Percentiles rank a stretch among this genome's conserved stretches.
These are phyloP conservation scores for Neotropicomus parvogracilis DNA, from an alignment of 1,284 basidiomycete species.

Conservation along the genomic window DNA sequence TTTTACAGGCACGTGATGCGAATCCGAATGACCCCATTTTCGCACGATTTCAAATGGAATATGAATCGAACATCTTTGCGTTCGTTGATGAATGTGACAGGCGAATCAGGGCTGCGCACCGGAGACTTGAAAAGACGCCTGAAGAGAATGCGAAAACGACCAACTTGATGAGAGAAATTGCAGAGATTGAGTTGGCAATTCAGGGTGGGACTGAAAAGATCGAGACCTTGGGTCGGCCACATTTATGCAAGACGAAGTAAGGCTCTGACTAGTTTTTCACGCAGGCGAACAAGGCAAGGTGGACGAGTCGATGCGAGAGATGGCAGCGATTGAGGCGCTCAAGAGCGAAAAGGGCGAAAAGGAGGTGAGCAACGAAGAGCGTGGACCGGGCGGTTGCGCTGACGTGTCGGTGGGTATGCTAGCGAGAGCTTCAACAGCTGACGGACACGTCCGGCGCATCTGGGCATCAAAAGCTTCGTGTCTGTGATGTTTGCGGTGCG, in stretches of 20 bases:
- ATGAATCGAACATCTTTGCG: conserved; percentile 90
- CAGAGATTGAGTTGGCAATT: conserved; percentile 97
- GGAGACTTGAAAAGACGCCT: conserved; percentile 96
- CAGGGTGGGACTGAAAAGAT: conserved; percentile 99
- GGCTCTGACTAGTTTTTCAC: conserved; percentile 12
- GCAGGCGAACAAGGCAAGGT: conserved; percentile 94
- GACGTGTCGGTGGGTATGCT: conserved; percentile 15
- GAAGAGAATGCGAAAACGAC: conserved; percentile 99
- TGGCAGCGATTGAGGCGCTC: conserved; percentile 95
- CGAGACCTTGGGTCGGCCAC: conserved; percentile 76
- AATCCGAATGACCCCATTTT: conserved; percentile 78
- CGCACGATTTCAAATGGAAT: conserved; percentile 85
- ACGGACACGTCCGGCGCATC: conserved; percentile 98
- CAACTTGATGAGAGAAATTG: conserved; percentile 98
- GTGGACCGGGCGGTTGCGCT: background rate
- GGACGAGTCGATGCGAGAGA: conserved; percentile 96
- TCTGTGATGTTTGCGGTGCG: conserved; percentile 99
- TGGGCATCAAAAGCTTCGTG: conserved; percentile 97
- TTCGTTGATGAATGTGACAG: conserved; percentile 99
- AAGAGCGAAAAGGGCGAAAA: conserved; percentile 96
- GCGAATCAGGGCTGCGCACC: conserved; percentile 89
- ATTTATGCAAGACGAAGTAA: conserved; percentile 13
- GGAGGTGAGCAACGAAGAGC: conserved; percentile 56
- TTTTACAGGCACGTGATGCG: conserved; percentile 72
- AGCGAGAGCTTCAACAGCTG: conserved; percentile 92